A percentile compares a stretch with the other conserved stretches of the same genome.
phyloP scores from a whole-genome alignment of 1,284 basidiomycete genomes.

The Malassezia equina region DNA sequence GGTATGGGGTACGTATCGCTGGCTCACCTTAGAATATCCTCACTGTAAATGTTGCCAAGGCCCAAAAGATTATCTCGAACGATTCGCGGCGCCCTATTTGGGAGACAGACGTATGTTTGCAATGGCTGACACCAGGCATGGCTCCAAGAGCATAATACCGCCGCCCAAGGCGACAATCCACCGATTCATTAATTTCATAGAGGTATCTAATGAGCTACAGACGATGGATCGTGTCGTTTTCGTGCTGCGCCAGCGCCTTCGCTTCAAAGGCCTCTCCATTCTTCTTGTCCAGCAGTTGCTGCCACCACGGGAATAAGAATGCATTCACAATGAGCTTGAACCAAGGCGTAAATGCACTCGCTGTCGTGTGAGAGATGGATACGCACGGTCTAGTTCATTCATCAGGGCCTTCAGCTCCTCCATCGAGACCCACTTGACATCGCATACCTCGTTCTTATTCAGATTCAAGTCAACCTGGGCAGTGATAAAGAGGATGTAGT shows the following conservation, averaged over 20 bases:
- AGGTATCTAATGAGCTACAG: slow-evolving; percentile 16
- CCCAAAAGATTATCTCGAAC: slow-evolving; percentile 7
- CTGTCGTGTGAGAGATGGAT: slow-evolving; percentile 50
- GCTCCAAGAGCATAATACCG: slow-evolving; percentile 8
- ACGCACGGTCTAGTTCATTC: slow-evolving; percentile 54
- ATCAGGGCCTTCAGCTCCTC: slow-evolving; percentile 84
- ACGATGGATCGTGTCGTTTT: slow-evolving; percentile 41
- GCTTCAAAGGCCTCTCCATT: slow-evolving; percentile 22
- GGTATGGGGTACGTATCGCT: slow-evolving; percentile 11
- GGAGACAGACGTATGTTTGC: slow-evolving; percentile 16
- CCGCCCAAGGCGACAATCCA: neutral
- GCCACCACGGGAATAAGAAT: slow-evolving; percentile 98
- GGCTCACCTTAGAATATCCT: slow-evolving; percentile 9
- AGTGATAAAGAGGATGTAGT: slow-evolving; percentile 94
- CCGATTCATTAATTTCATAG: neutral
- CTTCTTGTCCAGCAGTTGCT: slow-evolving; percentile 61
- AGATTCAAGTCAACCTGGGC: slow-evolving; percentile 73
- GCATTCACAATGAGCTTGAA: slow-evolving; percentile 96
- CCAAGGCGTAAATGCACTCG: slow-evolving; percentile 90
- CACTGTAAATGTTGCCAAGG: slow-evolving; percentile 16
- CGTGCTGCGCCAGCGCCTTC: slow-evolving; percentile 26
- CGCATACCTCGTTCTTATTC: slow-evolving; percentile 85
- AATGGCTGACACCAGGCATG: slow-evolving; percentile 13
- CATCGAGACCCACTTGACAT: slow-evolving; percentile 81
- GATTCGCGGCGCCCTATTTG: slow-evolving; percentile 12